Evolutionary conservation across 2,329 filamentous ascomycete species (phyloP).

Genomic region (Aspergillus sclerotialis): DNA sequence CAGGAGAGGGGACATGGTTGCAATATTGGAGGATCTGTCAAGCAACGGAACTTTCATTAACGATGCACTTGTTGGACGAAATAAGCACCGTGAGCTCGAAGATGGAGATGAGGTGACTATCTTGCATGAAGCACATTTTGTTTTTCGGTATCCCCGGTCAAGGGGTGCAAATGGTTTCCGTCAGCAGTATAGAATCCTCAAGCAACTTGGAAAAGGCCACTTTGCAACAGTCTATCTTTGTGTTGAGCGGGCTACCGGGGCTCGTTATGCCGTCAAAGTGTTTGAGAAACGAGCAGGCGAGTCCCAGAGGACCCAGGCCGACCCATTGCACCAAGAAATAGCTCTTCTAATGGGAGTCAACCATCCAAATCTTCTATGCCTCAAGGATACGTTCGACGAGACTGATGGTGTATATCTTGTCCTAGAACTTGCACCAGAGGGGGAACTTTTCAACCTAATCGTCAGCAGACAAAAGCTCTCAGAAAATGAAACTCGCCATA

Average conservation of each 20-base stretch:
- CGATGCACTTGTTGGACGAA: conserved; percentile 81
- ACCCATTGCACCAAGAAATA: conserved; percentile 90
- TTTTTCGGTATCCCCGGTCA: conserved; percentile 81
- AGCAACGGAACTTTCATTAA: conserved; percentile 97
- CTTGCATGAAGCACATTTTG: conserved; percentile 74
- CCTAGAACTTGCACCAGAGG: conserved; percentile 81
- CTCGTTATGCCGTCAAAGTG: conserved; percentile 85
- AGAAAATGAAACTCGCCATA: conserved; percentile 74
- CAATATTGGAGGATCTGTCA: conserved; percentile 85
- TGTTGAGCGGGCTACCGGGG: conserved; percentile 74
- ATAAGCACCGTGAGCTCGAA: conserved; percentile 79
- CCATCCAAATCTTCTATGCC: conserved; percentile 83
- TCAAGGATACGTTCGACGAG: conserved; percentile 95
- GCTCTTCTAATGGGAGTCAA: conserved; percentile 95
- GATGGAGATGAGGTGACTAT: conserved; percentile 89
- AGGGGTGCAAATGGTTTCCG: conserved; percentile 69
- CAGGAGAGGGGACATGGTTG: conserved; percentile 51
- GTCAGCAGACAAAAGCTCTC: conserved; percentile 82
- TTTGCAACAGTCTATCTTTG: conserved; percentile 92
- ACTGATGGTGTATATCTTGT: conserved; percentile 84
- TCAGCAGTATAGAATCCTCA: conserved; percentile 76
- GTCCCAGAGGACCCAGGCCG: conserved; percentile 75
- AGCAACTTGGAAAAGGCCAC: conserved; percentile 87
- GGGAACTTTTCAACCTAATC: conserved; percentile 93
- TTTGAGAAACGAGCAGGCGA: conserved; percentile 81